These are phyloP conservation scores for Neospermospora avenae DNA, from an alignment of 2,329 filamentous ascomycete genomes.

Conservation along the genomic window DNA sequence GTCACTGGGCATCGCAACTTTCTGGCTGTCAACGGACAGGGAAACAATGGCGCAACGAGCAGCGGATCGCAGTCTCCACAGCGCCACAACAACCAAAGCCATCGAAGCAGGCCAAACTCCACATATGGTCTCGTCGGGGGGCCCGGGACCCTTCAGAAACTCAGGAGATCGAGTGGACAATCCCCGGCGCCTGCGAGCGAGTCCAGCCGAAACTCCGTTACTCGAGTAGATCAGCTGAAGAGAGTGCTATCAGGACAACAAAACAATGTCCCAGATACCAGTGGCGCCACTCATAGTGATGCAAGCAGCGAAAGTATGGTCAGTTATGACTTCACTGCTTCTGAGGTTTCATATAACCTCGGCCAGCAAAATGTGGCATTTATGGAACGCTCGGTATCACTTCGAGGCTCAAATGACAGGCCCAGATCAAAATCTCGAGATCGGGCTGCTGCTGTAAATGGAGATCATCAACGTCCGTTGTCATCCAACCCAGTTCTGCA, in stretches of 20 bases:
- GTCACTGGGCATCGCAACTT: slow-evolving; percentile 45
- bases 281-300: slow-evolving; percentile 46
- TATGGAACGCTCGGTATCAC: slow-evolving; percentile 29
- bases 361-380: slow-evolving; percentile 19
- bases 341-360: slow-evolving; percentile 59
- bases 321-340: slow-evolving; percentile 66
- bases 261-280: slow-evolving; percentile 34
- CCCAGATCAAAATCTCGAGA: slow-evolving; percentile 34
- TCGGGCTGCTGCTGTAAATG: slow-evolving; percentile 18
- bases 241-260: slow-evolving; percentile 55
- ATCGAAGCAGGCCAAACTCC: slow-evolving; percentile 30
- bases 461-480: slow-evolving; percentile 25
- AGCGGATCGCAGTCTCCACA: slow-evolving; percentile 44
- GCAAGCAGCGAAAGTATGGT: slow-evolving; percentile 66
- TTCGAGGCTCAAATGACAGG: slow-evolving; percentile 27
- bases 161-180: slow-evolving; percentile 53
- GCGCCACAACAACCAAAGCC: slow-evolving; percentile 32
- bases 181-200: slow-evolving; percentile 43
- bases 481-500: slow-evolving; percentile 25
- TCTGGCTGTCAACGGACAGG: slow-evolving; percentile 55
- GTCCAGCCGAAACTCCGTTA: slow-evolving; percentile 49
- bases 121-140: slow-evolving; percentile 33
- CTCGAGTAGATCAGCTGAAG: slow-evolving; percentile 63
- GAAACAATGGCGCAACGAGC: slow-evolving; percentile 38
- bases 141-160: slow-evolving; percentile 40